Evolutionary conservation across 306 rosid genomes (phyloP).

Genomic region (Luffa acutangula): DNA sequence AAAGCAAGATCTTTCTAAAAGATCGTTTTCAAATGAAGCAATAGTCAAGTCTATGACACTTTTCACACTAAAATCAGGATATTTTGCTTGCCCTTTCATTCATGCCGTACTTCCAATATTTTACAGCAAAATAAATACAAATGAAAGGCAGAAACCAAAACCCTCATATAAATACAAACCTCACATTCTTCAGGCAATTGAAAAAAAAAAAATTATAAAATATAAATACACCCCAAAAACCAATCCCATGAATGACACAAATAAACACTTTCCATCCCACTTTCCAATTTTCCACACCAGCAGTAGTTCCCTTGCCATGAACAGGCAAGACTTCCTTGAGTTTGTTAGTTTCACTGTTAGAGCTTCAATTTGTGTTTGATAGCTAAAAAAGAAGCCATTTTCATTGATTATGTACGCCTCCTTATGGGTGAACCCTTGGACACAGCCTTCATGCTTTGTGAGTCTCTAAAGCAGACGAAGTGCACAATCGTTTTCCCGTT

Average conservation of each 20-base stretch:
- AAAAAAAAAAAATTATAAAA: not conserved
- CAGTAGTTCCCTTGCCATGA: not conserved
- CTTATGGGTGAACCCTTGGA: conserved; percentile 51
- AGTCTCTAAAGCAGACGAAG: conserved; percentile 88
- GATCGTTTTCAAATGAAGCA: too few species aligned
- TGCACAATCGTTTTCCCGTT: conserved; percentile 87
- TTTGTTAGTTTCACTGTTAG: not conserved
- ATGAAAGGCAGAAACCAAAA: not conserved
- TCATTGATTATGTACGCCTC: conserved; percentile 27
- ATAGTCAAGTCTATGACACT: not conserved
- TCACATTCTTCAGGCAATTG: not conserved
- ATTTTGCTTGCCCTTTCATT: not conserved
- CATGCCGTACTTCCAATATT: not conserved
- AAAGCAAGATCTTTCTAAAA: too few species aligned
- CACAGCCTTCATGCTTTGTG: conserved; percentile 84
- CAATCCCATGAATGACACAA: not conserved
- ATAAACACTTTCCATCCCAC: not conserved
- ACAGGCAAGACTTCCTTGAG: not conserved
- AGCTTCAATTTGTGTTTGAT: not conserved
- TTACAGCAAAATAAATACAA: not conserved
- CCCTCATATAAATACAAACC: conserved; percentile 6
- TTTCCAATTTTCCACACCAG: not conserved
- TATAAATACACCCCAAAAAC: conserved; percentile 4
- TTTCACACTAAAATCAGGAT: not conserved
- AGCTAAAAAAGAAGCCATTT: not conserved